Base-by-base conservation (phyloP, 2,329 filamentous ascomycete genomes). In the Helotiales sp. region DNA sequence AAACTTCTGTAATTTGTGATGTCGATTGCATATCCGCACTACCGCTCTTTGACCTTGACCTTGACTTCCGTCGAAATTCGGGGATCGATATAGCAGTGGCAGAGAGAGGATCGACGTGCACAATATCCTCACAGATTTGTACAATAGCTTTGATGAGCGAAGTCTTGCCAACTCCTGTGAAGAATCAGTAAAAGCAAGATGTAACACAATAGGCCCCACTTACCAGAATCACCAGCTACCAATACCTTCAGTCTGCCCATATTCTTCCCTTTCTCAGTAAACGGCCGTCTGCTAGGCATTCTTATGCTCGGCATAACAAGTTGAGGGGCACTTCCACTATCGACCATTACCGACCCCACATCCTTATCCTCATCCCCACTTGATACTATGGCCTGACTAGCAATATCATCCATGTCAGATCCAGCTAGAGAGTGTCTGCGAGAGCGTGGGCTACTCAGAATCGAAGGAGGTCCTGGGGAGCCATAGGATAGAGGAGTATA, bases 231-330 rank as follows among this genome's bases (percentile, higher is more conserved):
- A 29, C 95, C 95, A 52, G 91, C 89, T 55, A 98, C 79, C 63
- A 98, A 79, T n/a, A 98, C 78, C 76, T 96, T 98, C 54, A 98
- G 79, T 66, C 91, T 87, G 1, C 93, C 93, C 71, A 98, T 83
- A 31, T 81, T 82, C 75, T 89, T 93, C 15, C 95, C 95, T 47
- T 83, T 83, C n/a, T 89, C 85, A 0, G 95, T 97, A 72, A 98
- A 98, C 0, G 93, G 93, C 52, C 92, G 83, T 50, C 95, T 86
- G 60, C 85, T 89, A 3, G 95, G 93, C 84, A 99, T 95, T 61
- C 85, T 87, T 67, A 99, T 88, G 69, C 92, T 96, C 5, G 95
- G 95, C 95, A 99, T 99, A 59, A 99, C 90, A n/a, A 99, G 81
- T 73, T 98, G 93, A 24, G 89, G 88, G 38, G 78, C 80, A 60